Evolutionary conservation across 2,329 filamentous ascomycete genomes (phyloP).

Genomic region (Cadophora sp.): DNA sequence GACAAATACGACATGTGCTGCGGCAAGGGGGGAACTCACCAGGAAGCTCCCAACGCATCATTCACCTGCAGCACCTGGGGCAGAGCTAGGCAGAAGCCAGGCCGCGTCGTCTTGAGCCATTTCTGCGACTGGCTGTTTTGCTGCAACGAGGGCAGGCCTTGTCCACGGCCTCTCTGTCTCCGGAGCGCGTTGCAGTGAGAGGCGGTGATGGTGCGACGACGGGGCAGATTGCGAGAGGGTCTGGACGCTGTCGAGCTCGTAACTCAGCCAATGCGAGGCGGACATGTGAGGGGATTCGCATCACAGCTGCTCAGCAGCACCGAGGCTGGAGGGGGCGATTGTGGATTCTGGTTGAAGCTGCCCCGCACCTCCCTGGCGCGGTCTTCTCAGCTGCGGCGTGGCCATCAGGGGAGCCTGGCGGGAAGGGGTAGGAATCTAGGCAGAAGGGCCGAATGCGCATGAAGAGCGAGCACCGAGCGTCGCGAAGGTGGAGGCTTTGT

Average conservation of each 20-base stretch:
- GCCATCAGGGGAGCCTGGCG: slow-evolving; percentile 29
- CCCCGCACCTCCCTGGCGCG: background rate
- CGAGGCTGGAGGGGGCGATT: slow-evolving; percentile 27
- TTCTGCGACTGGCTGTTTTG: slow-evolving; percentile 25
- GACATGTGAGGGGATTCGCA: slow-evolving; percentile 15
- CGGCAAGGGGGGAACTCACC: slow-evolving; percentile 22
- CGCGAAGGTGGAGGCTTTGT: background rate
- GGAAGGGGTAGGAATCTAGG: slow-evolving; percentile 15
- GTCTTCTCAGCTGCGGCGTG: slow-evolving; percentile 31
- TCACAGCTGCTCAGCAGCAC: slow-evolving; percentile 31
- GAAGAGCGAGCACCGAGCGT: slow-evolving; percentile 22
- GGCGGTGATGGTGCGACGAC: slow-evolving; percentile 30
- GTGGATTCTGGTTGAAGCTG: background rate
- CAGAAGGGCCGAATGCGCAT: slow-evolving; percentile 32
- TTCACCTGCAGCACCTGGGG: slow-evolving; percentile 14
- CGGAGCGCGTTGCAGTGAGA: slow-evolving; percentile 16
- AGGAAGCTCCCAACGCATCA: slow-evolving; percentile 24
- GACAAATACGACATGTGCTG: slow-evolving; percentile 26
- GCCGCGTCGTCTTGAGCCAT: slow-evolving; percentile 29
- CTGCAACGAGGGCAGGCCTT: slow-evolving; percentile 8
- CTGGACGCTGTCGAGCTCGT: slow-evolving; percentile 27
- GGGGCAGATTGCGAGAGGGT: slow-evolving; percentile 30
- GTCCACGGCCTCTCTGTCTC: slow-evolving; percentile 12
- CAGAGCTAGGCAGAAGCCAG: slow-evolving; percentile 28
- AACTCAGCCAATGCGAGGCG: slow-evolving; percentile 32